Conservation (phyloP, 2,329 filamentous ascomycete species). For the Pseudogymnoascus destructans region DNA sequence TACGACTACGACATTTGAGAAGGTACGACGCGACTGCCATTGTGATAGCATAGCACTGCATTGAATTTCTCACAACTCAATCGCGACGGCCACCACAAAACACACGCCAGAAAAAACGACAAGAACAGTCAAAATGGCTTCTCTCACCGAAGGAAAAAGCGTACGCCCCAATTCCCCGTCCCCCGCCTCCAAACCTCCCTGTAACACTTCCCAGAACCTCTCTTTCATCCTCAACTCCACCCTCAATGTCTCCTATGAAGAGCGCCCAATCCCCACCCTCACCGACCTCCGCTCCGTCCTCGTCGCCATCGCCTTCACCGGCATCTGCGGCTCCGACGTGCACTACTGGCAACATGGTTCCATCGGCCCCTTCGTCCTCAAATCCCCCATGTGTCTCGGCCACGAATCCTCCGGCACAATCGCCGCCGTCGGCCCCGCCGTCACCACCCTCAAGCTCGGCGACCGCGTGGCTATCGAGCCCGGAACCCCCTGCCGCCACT, state of each 20-base stretch:
- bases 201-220: conserved; percentile 24
- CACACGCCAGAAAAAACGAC: neutral
- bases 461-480: conserved; percentile 91
- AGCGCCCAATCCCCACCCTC: conserved; percentile 32
- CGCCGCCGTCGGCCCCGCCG: conserved; percentile 51
- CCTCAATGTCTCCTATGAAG: conserved; percentile 25
- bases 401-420: conserved; percentile 71
- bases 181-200: neutral
- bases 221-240: conserved; percentile 29
- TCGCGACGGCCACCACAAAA: neutral
- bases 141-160: conserved; percentile 10
- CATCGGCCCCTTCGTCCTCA: conserved; percentile 55
- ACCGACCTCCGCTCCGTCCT: conserved; percentile 41
- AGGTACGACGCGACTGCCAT: neutral
- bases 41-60: neutral
- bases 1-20: conserved; percentile 2
- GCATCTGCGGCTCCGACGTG: conserved; percentile 56
- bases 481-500: conserved; percentile 72
- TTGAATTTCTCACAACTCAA: neutral
- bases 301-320: conserved; percentile 50
- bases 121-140: neutral
- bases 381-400: conserved; percentile 51
- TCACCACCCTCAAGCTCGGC: conserved; percentile 51
- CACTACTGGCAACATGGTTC: conserved; percentile 59
- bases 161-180: neutral